Evolutionary conservation across 805 yeast species (phyloP), one percentile per base, ranked within the genome.

Genomic region (Naumovozyma dairenensis): DNA sequence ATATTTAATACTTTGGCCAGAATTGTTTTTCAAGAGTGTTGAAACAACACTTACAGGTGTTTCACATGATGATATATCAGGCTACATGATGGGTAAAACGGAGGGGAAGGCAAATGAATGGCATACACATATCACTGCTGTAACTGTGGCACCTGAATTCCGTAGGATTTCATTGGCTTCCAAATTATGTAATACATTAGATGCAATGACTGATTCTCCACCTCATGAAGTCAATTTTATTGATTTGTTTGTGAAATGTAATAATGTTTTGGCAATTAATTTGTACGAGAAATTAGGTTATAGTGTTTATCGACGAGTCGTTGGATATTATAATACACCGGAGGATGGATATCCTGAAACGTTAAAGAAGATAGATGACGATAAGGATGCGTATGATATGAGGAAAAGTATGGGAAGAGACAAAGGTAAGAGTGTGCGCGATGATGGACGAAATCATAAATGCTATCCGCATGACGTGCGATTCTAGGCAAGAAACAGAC

Each of bases 121-220:
- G 95, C 99, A 92, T 52, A 74, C 94, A 1, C 99, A 92, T 56
- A 86, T 92, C 32, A 85, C 97, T 0, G 97, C 98, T 0, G 95
- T 92, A 3, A 86, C 97, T 0, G 80, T 92, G 1, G 80, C 80
- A 38, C 78, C 83, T 9, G 77, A 74, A 33, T 89, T 80, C 55
- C 63, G 99, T 34, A 63, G 97, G 40, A 67, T 89, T 12, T 94
- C 95, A 2, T 62, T 92, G 25, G 98, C 96, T 1, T 73, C 86
- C 6, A 71, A 72, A 38, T 63, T 92, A 27, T 86, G 96, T 49
- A 63, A 71, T 31, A 74, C 82, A 38, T 61, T 92, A 28, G 86
- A 80, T 47, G 69, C 73, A 28, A 70, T 78, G 29, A 82, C 94
- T 0, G 83, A 80, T 40, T 67, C 73, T n/a, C 70, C 65, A n/a